phyloP scores from a whole-genome alignment of 768 basidiomycete species.

The Terana coerulea region DNA sequence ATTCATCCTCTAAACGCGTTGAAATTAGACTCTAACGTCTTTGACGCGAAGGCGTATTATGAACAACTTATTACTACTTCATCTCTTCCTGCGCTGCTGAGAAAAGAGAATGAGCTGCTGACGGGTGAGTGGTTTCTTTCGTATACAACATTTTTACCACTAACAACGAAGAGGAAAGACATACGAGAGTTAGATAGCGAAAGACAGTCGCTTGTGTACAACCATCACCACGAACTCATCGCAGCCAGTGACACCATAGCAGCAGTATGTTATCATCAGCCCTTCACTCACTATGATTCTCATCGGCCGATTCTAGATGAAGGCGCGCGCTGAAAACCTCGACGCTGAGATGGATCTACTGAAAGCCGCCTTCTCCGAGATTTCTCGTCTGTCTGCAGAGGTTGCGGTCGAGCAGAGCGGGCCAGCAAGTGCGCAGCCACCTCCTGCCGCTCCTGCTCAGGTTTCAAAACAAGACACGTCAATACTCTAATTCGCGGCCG shows the following conservation, averaged over 20 bases:
- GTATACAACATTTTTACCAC: no score
- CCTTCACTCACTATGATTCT: background rate
- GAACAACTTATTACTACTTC: slow-evolving; percentile 83
- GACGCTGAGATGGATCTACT: slow-evolving; percentile 83
- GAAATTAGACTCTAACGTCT: slow-evolving; percentile 66
- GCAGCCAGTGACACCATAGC: slow-evolving; percentile 91
- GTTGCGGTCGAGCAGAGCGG: slow-evolving; percentile 38
- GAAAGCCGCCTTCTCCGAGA: slow-evolving; percentile 79
- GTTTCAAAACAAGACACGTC: no score
- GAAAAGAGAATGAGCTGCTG: slow-evolving; percentile 78
- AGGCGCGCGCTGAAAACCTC: slow-evolving; percentile 78
- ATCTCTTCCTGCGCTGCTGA: slow-evolving; percentile 67
- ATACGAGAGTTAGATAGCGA: slow-evolving; percentile 86
- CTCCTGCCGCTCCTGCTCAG: no score
- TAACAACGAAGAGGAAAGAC: slow-evolving; percentile 41
- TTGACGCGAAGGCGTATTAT: slow-evolving; percentile 82
- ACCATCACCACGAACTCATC: slow-evolving; percentile 93
- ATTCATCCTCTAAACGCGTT: no score
- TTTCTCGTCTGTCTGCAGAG: slow-evolving; percentile 72
- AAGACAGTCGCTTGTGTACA: slow-evolving; percentile 88
- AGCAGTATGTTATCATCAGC: slow-evolving; percentile 55
- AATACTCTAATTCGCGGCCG: no score
- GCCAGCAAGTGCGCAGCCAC: no score
- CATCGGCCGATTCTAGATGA: slow-evolving; percentile 56
- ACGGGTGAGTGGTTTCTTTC: slow-evolving; percentile 41